Percentiles rank a stretch among this genome's conserved stretches.
These are phyloP conservation scores for Lachnellula occidentalis DNA, from an alignment of 2,329 filamentous ascomycete genomes.

Conservation along the genomic window DNA sequence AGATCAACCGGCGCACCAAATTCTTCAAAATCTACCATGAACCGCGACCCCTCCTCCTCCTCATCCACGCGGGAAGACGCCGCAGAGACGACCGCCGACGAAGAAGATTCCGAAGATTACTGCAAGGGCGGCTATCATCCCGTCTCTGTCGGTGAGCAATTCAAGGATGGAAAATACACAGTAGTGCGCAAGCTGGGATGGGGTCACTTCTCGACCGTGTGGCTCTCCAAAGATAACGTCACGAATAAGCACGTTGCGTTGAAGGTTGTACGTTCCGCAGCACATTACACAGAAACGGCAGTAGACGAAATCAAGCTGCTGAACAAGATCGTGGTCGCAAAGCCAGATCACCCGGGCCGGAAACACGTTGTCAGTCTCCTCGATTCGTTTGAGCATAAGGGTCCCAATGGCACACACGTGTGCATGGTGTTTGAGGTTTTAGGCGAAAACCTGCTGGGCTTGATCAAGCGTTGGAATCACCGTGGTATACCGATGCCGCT, in stretches of 20 bases:
- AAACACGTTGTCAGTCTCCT: constrained; percentile 93
- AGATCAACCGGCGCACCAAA: constrained; percentile 26
- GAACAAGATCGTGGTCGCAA: constrained; percentile 93
- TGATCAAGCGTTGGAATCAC: constrained; percentile 99
- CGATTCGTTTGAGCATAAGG: constrained; percentile 96
- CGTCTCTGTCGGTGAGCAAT: constrained; percentile 88
- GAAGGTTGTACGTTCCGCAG: constrained; percentile 95
- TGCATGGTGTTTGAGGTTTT: constrained; percentile 99
- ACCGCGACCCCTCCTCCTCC: constrained; percentile 57
- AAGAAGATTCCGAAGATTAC: constrained; percentile 98
- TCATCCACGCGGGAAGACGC: constrained; percentile 77
- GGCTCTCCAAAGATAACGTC: constrained; percentile 74
- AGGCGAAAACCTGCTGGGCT: constrained; percentile 85
- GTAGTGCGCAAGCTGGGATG: constrained; percentile 94
- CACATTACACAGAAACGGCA: constrained; percentile 97
- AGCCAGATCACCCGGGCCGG: constrained; percentile 87
- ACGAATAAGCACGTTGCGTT: constrained; percentile 92
- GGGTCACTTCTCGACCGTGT: constrained; percentile 99
- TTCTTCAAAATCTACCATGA: constrained; percentile 25
- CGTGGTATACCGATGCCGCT: constrained; percentile 92
- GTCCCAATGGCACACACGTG: constrained; percentile 91
- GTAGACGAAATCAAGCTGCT: constrained; percentile 98
- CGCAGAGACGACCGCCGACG: constrained; percentile 89
- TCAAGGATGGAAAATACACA: constrained; percentile 96
- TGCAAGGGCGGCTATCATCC: constrained; percentile 99